Evolutionary conservation across 2,329 filamentous ascomycete genomes (phyloP), one percentile per base, ranked within the genome.

Genomic region (Colletotrichum orchidophilum): DNA sequence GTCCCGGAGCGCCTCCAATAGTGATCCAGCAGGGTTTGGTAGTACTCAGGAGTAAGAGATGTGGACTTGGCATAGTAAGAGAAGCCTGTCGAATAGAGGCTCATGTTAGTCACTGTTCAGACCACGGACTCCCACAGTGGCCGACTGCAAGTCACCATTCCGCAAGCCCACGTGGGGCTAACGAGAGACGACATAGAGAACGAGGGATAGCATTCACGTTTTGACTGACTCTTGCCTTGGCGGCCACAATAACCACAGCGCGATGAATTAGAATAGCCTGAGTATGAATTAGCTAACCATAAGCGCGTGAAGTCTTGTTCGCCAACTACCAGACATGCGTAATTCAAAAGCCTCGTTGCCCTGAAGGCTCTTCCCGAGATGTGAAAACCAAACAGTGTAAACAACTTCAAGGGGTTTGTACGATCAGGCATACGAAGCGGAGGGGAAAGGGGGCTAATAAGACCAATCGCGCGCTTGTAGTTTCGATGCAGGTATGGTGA

Each of bases 1-100:
- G 83, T 89, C 18, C 88, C 91, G 46, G 91, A 95, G 73, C 93
- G 88, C 80, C 94, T 91, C 93, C 93, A 96, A 73, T 91, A 93
- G 74, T 92, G 89, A 80, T 95, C 89, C 54, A 96, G 83, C 46
- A 96, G 84, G 53, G 79, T 83, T 79, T 96, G 92, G 76, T 96
- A 96, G 76, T 93, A 90, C 1, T 84, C 81, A 6, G 91, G 86
- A 57, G 86, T 90, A 76, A 96, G 80, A 27, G 85, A 88, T 54
- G 85, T 86, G 60, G 92, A 86, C 60, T 85, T 85, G 46, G 89
- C 89, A 82, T 94, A 95, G 81, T 94, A 95, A 31, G 91, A 92
- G 77, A 88, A 92, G 76, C 92, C 93, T 94, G 60, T 12, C 46
- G 60, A 76, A 31, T 71, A 53, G 64, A 31, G 59, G 61, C 76